These are phyloP conservation scores for Pythium periplocum DNA, from an alignment of 352 stramenopile genomes.

Conservation along the genomic window DNA sequence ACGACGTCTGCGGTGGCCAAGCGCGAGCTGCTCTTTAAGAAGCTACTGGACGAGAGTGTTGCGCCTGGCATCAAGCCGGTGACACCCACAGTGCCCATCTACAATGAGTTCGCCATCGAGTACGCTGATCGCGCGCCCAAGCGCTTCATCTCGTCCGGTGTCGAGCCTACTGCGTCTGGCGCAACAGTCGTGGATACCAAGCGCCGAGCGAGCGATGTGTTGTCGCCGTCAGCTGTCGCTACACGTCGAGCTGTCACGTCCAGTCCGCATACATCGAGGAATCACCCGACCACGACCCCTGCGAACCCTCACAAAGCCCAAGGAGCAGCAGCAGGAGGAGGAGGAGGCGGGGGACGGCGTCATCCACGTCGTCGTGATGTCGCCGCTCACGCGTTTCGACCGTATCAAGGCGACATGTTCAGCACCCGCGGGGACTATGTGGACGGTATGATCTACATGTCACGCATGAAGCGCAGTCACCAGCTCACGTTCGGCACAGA, in stretches of 20 bases:
- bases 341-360: constrained; percentile 7
- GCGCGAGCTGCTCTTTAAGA: constrained; percentile 24
- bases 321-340: background rate
- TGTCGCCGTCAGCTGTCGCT: background rate
- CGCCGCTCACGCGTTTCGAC: constrained; percentile 36
- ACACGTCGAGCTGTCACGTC: background rate
- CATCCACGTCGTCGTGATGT: constrained; percentile 16
- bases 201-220: background rate
- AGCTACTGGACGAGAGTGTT: constrained; percentile 37
- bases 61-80: constrained; percentile 7
- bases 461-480: constrained; percentile 74
- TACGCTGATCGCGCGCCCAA: constrained; percentile 41
- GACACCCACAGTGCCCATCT: constrained; percentile 8
- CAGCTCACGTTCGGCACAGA: constrained; percentile 34
- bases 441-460: constrained; percentile 86
- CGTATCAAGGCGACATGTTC: constrained; percentile 79
- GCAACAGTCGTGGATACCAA: background rate
- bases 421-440: constrained; percentile 77
- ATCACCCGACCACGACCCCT: background rate
- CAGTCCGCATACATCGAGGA: background rate
- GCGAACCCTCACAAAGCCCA: constrained; percentile 38
- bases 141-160: constrained; percentile 2
- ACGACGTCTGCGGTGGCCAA: constrained; percentile 5
- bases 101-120: constrained; percentile 63
- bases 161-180: background rate